A percentile compares a stretch with the other conserved stretches of the same genome.
Conservation (phyloP, 352 stramenopile species). For the Phytophthora pseudosyringae region DNA sequence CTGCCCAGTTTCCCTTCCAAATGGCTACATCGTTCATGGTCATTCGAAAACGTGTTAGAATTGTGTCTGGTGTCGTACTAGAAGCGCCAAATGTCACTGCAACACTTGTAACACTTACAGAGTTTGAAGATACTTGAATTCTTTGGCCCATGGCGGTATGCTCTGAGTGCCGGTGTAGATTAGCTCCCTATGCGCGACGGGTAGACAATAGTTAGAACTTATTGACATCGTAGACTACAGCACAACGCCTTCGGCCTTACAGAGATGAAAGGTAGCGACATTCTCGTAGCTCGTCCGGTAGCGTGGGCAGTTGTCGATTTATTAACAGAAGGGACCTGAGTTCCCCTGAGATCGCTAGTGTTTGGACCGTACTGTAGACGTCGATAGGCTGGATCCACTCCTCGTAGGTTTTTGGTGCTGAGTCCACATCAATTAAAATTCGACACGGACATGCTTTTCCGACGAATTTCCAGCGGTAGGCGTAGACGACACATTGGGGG, state of each 20-base stretch:
- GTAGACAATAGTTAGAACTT: not conserved
- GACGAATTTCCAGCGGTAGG: slow-evolving; percentile 27
- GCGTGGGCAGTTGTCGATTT: slow-evolving; percentile 29
- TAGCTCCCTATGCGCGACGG: not conserved
- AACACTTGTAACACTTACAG: slow-evolving; percentile 21
- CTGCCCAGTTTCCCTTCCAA: slow-evolving; percentile 27
- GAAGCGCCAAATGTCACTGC: too few relatives aligned
- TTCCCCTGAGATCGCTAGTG: slow-evolving; percentile 25
- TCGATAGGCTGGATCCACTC: slow-evolving; percentile 44
- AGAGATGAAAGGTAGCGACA: slow-evolving; percentile 30
- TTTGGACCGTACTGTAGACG: slow-evolving; percentile 21
- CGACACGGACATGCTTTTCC: slow-evolving; percentile 36
- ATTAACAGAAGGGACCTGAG: slow-evolving; percentile 43
- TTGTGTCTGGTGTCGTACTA: too few relatives aligned
- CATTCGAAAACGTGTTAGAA: too few relatives aligned
- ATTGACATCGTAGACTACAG: not conserved
- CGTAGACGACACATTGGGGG: slow-evolving; percentile 40
- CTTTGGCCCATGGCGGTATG: slow-evolving; percentile 27
- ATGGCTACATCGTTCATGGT: slow-evolving; percentile 10
- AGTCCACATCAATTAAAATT: slow-evolving; percentile 34
- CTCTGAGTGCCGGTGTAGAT: slow-evolving; percentile 33
- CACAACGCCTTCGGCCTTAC: slow-evolving; percentile 11
- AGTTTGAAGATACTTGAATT: slow-evolving; percentile 38
- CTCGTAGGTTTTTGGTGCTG: slow-evolving; percentile 35
- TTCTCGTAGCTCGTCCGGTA: slow-evolving; percentile 36